phyloP scores from a whole-genome alignment of 176 grass and related monocot species.

The Ampelocalamus luodianensis region DNA sequence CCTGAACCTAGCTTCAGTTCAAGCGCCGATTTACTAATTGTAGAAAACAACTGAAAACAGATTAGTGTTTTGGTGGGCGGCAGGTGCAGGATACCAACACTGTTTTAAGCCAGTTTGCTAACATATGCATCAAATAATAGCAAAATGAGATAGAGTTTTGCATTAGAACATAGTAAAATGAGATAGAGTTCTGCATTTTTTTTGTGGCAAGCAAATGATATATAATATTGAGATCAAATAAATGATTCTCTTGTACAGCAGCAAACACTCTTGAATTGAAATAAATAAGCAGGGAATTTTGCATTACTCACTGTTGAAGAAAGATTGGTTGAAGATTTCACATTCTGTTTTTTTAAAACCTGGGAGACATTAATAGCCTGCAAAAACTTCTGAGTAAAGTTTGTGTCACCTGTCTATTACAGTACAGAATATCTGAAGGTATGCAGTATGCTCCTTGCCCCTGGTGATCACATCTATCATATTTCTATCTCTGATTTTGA shows the following conservation, averaged over 20 bases:
- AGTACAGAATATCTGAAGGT: slow-evolving; percentile 10
- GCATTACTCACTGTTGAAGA: background rate
- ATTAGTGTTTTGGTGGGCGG: no score
- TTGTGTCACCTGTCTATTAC: background rate
- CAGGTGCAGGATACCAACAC: no score
- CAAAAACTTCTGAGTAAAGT: background rate
- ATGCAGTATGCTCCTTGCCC: background rate
- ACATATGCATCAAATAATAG: no score
- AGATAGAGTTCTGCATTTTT: no score
- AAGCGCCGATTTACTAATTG: no score
- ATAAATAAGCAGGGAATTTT: slow-evolving; percentile 13
- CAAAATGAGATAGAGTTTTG: slow-evolving; percentile 6
- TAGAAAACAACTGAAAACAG: no score
- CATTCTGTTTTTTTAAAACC: background rate
- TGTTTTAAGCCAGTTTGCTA: no score
- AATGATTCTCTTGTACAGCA: slow-evolving; percentile 39
- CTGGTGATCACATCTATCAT: slow-evolving; percentile 12
- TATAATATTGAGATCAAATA: slow-evolving; percentile 14
- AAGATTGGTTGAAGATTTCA: background rate
- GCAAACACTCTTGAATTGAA: background rate
- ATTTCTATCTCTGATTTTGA: background rate
- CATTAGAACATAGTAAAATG: no score
- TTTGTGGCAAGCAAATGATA: slow-evolving; percentile 2
- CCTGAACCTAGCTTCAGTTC: no score
- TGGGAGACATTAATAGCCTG: background rate